Evolutionary conservation across 805 yeast genomes (phyloP).

Genomic region (Candida succiphila): DNA sequence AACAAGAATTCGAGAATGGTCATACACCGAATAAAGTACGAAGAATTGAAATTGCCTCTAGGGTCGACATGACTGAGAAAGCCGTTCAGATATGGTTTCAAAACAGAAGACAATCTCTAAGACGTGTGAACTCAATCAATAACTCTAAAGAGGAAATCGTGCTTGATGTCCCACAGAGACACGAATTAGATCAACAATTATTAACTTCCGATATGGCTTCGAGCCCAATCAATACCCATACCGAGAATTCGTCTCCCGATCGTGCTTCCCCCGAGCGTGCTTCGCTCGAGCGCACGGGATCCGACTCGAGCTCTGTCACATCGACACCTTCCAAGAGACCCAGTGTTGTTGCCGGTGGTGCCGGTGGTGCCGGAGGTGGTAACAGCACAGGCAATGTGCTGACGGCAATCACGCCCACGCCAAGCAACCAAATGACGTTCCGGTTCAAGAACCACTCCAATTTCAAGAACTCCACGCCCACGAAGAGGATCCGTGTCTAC

Average conservation of each 20-base stretch:
- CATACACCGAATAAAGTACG: constrained; percentile 72
- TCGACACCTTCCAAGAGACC: too few species aligned
- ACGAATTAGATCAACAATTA: constrained; percentile 16
- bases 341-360: too few species aligned
- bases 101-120: constrained; percentile 78
- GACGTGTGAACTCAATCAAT: constrained; percentile 27
- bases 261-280: constrained; percentile 1
- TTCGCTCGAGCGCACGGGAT: neutral
- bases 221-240: constrained; percentile 2
- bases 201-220: constrained; percentile 9
- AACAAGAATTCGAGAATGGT: constrained; percentile 66
- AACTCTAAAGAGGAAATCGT: constrained; percentile 20
- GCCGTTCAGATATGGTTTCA: constrained; percentile 99
- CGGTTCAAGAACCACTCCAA: constrained; percentile 2
- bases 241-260: neutral
- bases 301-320: constrained; percentile 6
- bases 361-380: too few species aligned
- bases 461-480: too few species aligned
- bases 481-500: too few species aligned
- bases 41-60: constrained; percentile 68
- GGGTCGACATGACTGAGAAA: constrained; percentile 90
- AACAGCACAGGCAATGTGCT: too few species aligned
- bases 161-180: constrained; percentile 15
- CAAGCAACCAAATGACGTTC: neutral
- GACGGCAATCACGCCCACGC: too few species aligned